Evolutionary conservation across 306 rosid species (phyloP), one percentile per base, ranked within the genome.

Genomic region (Trichosanthes truncata): DNA sequence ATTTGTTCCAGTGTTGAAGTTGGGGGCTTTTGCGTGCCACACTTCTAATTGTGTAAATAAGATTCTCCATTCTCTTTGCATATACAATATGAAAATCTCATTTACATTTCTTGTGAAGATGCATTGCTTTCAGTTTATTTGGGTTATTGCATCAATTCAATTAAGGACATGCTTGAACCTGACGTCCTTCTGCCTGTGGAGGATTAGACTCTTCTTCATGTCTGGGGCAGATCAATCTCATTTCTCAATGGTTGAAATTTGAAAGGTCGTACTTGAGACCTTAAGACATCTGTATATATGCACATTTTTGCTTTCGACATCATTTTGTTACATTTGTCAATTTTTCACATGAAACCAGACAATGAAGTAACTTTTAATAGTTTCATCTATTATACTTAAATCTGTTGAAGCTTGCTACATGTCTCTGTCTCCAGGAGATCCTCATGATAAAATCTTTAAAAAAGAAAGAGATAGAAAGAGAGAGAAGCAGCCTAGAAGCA

Each of bases 1-100:
- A 86, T 80, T 90, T 93, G 90, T 93, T 89, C 90, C 97, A 89
- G 90, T 93, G 89, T 76, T 76, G 69, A 79, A 86, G 84, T 80
- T 49, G 90, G 92, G 87, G 90, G 90, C 89, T 87, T 77, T 75
- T 75, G 75, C 85, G 72, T 84, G 57, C 86, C 90, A 83, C 87
- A 84, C 89, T 87, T 87, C 87, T 83, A 78, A 89, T 84, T 76
- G 80, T 88, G 89, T 79, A 69, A 87, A 84, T 87, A 81, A 76
- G 86, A 88, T 82, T 86, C 83, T 80, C 80, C 81, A 82, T 86
- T 85, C 82, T 89, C 84, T 82, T 52, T 23, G 84, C 81, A 83
- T 84, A 79, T 80, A 82, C 80, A 79, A 56, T 33, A 74, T 85
- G 89, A 78, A 78, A 83, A 43, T 63, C 66, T 86, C 84, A 79